Conservation (phyloP, 2,329 filamentous ascomycete genomes). For the Diaporthe capsici region DNA sequence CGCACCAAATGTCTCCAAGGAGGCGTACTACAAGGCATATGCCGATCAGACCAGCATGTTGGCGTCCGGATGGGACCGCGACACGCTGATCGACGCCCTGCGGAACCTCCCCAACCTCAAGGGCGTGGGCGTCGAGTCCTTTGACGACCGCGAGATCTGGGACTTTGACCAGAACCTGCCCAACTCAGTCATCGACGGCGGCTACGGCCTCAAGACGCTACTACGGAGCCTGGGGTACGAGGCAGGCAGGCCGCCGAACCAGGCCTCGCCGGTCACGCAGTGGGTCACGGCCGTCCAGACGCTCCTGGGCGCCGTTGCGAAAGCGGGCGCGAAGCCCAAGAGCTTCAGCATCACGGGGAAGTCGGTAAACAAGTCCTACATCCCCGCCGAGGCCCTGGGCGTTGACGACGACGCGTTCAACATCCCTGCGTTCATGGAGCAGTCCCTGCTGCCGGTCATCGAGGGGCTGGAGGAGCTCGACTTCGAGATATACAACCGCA, state of each 20-base stretch:
- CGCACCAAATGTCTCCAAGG: background rate
- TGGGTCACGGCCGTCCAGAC: slow-evolving; percentile 18
- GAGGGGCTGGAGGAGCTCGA: slow-evolving; percentile 25
- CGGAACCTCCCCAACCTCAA: slow-evolving; percentile 13
- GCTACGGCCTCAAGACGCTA: slow-evolving; percentile 19
- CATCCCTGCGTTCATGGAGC: background rate
- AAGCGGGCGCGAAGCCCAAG: background rate
- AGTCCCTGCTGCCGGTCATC: slow-evolving; percentile 18
- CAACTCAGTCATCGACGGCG: background rate
- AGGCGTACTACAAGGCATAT: slow-evolving; percentile 1
- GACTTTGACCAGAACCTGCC: background rate
- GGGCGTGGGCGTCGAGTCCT: slow-evolving; percentile 3
- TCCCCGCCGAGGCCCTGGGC: background rate
- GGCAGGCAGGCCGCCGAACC: background rate
- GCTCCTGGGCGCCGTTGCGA: slow-evolving; percentile 2
- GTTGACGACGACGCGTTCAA: slow-evolving; percentile 25
- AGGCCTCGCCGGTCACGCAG: background rate
- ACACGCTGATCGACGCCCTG: background rate
- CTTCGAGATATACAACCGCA: background rate
- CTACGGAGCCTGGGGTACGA: background rate
- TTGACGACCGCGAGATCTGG: slow-evolving; percentile 22
- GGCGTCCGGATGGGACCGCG: slow-evolving; percentile 28
- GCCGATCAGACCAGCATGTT: slow-evolving; percentile 27
- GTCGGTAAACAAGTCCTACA: background rate
- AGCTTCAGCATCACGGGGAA: background rate